phyloP scores from a whole-genome alignment of 179 eudicot species.

The Pouteria campechiana region DNA sequence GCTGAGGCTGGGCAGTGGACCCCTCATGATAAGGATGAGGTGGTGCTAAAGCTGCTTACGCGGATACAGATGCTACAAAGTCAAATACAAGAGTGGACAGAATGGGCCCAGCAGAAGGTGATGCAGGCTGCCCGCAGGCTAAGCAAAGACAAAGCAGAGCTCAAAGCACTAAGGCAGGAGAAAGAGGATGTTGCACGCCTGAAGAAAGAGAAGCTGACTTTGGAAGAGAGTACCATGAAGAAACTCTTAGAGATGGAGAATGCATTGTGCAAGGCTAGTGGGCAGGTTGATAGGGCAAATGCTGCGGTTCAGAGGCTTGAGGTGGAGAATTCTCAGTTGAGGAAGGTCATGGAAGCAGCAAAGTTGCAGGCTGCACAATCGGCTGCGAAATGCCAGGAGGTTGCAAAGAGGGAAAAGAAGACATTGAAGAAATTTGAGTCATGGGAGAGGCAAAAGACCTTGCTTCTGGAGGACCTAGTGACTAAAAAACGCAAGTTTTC shows the following conservation, averaged over 20 bases:
- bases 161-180: conserved; percentile 31
- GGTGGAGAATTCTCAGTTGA: conserved; percentile 14
- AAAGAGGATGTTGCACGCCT: conserved; percentile 23
- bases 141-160: conserved; percentile 26
- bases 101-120: conserved; percentile 31
- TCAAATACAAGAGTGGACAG: conserved; percentile 19
- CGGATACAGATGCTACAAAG: conserved; percentile 7
- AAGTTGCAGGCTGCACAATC: conserved; percentile 10
- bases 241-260: conserved; percentile 29
- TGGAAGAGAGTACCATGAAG: conserved; percentile 29
- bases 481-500: conserved; percentile 6
- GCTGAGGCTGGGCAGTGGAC: conserved; percentile 4
- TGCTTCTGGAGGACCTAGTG: conserved; percentile 10
- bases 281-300: conserved; percentile 19
- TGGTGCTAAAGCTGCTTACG: conserved; percentile 8
- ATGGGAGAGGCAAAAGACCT: conserved; percentile 11
- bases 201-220: conserved; percentile 15
- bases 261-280: conserved; percentile 16
- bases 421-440: conserved; percentile 7
- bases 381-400: conserved; percentile 10
- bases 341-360: conserved; percentile 15
- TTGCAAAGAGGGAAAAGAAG: conserved; percentile 14
- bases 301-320: conserved; percentile 14
- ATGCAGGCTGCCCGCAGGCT: conserved; percentile 29
- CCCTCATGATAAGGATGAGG: conserved; percentile 17